Evolutionary conservation across 2,329 filamentous ascomycete species (phyloP).

Genomic region (Penicillium sp.): DNA sequence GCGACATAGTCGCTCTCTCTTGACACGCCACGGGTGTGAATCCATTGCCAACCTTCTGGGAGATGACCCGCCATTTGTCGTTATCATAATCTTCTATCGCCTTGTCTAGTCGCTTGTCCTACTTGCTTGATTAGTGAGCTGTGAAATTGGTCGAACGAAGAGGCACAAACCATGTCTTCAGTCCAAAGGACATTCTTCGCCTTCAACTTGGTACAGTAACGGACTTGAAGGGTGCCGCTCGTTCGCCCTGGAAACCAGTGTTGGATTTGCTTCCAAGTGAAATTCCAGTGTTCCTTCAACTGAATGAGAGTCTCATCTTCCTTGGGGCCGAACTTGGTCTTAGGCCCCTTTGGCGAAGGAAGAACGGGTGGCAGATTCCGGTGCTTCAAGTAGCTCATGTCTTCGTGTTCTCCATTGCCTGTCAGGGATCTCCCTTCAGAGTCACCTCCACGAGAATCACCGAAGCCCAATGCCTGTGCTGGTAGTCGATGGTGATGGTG

Average conservation of each 20-base stretch:
- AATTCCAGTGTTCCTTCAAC: conserved; percentile 88
- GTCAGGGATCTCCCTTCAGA: not conserved
- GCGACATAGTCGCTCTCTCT: conserved; percentile 63
- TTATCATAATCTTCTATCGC: conserved; percentile 46
- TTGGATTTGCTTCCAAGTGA: conserved; percentile 97
- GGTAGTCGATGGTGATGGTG: conserved; percentile 84
- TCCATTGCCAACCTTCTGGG: conserved; percentile 85
- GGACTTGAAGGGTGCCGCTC: conserved; percentile 86
- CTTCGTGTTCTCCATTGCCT: not conserved
- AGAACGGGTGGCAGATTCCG: conserved; percentile 81
- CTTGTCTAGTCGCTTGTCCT: conserved; percentile 42
- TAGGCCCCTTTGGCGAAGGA: conserved; percentile 60
- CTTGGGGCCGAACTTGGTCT: conserved; percentile 1
- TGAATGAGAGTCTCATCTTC: conserved; percentile 83
- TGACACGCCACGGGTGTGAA: conserved; percentile 86
- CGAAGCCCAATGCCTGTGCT: conserved; percentile 66
- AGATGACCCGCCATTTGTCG: conserved; percentile 90
- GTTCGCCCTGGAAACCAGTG: conserved; percentile 93
- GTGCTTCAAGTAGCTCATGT: conserved; percentile 80
- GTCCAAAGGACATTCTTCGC: conserved; percentile 93
- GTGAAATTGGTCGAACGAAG: not conserved
- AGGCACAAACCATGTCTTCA: conserved; percentile 73
- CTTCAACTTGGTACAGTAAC: conserved; percentile 93
- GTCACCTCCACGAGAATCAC: conserved; percentile 56
- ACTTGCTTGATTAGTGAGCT: not conserved